These are phyloP conservation scores for Hordeum marinum DNA, from an alignment of 176 grass and related monocot species.

Conservation along the genomic window DNA sequence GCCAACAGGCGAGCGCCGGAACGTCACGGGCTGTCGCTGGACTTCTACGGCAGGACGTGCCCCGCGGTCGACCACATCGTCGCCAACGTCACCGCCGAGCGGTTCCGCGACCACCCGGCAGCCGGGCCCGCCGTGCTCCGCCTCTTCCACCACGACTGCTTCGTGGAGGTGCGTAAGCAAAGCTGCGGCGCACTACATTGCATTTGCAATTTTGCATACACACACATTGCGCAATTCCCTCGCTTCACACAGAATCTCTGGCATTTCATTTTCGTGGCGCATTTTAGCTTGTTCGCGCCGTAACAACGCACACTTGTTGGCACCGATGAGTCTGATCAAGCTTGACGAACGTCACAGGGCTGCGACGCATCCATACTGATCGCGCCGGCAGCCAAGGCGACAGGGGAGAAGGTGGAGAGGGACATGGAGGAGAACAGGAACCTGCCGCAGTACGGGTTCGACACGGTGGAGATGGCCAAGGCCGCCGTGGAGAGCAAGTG, in stretches of 20 bases:
- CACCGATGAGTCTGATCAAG: no score
- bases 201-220: no score
- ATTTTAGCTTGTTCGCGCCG: no score
- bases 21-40: constrained; percentile 63
- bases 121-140: constrained; percentile 76
- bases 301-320: no score
- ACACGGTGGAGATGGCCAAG: constrained; percentile 79
- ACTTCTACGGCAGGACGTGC: constrained; percentile 81
- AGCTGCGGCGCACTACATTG: not conserved
- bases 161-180: constrained; percentile 61
- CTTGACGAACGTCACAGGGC: constrained; percentile 16
- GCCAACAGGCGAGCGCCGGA: constrained; percentile 38
- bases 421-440: constrained; percentile 85
- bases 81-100: constrained; percentile 50
- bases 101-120: constrained; percentile 55
- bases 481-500: constrained; percentile 75
- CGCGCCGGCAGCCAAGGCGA: constrained; percentile 29
- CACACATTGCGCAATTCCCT: not conserved
- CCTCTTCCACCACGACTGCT: constrained; percentile 98
- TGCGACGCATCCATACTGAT: constrained; percentile 92
- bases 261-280: not conserved
- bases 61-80: constrained; percentile 86
- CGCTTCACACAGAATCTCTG: not conserved
- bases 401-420: constrained; percentile 47
- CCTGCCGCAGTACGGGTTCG: constrained; percentile 72